These are phyloP conservation scores for Penicillium atrosanguineum DNA, from an alignment of 495 filamentous ascomycete species.

Conservation along the genomic window DNA sequence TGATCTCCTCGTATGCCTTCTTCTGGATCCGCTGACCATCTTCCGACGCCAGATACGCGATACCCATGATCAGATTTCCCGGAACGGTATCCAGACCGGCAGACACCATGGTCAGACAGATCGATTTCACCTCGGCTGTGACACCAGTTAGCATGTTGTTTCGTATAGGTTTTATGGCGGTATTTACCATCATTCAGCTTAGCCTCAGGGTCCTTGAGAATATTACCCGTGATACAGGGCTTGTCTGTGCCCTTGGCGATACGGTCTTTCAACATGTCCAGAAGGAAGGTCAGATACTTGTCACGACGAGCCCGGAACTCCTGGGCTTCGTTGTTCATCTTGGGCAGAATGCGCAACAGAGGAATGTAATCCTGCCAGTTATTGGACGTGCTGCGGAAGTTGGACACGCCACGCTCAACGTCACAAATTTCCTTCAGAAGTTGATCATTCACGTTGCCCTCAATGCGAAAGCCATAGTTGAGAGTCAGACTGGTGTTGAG, in stretches of 20 bases:
- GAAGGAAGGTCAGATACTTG: slow-evolving; percentile 56
- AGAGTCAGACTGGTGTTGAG: slow-evolving; percentile 65
- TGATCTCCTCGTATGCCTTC: slow-evolving; percentile 62
- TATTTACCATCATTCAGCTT: slow-evolving; percentile 57
- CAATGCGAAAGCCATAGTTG: slow-evolving; percentile 64
- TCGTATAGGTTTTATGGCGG: not conserved
- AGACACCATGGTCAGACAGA: slow-evolving; percentile 74
- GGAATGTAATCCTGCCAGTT: slow-evolving; percentile 74
- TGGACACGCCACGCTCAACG: slow-evolving; percentile 61
- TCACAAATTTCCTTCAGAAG: slow-evolving; percentile 61
- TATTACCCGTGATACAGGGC: slow-evolving; percentile 69
- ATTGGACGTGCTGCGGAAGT: slow-evolving; percentile 64
- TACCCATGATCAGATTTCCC: slow-evolving; percentile 67
- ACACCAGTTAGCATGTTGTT: not conserved
- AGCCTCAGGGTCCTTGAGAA: slow-evolving; percentile 63
- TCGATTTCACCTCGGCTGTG: slow-evolving; percentile 64
- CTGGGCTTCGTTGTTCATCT: slow-evolving; percentile 49
- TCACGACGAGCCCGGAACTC: slow-evolving; percentile 54
- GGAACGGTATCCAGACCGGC: slow-evolving; percentile 70
- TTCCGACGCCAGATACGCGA: slow-evolving; percentile 64
- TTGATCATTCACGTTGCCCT: slow-evolving; percentile 55
- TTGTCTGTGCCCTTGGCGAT: slow-evolving; percentile 62
- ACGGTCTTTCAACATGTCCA: slow-evolving; percentile 57
- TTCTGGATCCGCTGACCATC: slow-evolving; percentile 63
- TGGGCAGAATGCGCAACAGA: slow-evolving; percentile 56